Base-by-base conservation (phyloP, 352 stramenopile species). In the Pythium guiyangense region DNA sequence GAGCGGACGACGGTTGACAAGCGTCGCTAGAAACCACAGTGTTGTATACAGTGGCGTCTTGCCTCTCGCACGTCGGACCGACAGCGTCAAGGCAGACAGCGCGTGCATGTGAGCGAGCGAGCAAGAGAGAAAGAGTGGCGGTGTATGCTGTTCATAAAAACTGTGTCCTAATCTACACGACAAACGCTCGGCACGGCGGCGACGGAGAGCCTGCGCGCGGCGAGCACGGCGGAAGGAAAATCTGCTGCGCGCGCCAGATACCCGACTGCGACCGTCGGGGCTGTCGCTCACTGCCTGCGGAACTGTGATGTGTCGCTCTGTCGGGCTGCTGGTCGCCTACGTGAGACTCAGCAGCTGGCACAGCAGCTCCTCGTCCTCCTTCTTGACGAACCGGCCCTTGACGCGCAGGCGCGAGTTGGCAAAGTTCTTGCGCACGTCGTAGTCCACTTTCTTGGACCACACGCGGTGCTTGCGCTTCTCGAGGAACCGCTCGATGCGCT, bases 351-450 rank as follows among this genome's bases (percentile, higher is more conserved):
- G 54, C 52, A 90, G 65, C 57, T 89, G 71, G 54, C 88, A 90
- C 45, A 97, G 69, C 58, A 97, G 63, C 68, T 97, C 79, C 63
- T 97, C 90, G 70, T 99, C 96, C 67, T 99, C 96, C 64, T 99
- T 99, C 76, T 98, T 99, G 29, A 99, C 96, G 73, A 99, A 99
- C 46, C 96, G 88, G 47, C 97, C 94, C 69, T 99, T 99, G 12
- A 99, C 96, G 49, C 97, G 84, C 65, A 99, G 73, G 49, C 97
- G 79, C 73, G 92, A 98, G 78, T 99, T 97, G 46, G 97, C 97
- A 84, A 99, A 99, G 68, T 98, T 99, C 77, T 99, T 99, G 49
- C 97, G 80, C 25, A 99, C 96, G 65, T 98, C 96, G 67, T 99
- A 99, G 74, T 99, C 97, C 10, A 99, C 96, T 49, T 97, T 98